A percentile compares a stretch with the other conserved stretches of the same genome.
phyloP scores from a whole-genome alignment of 345 rosid genomes.

The Crucihimalaya himalaica region DNA sequence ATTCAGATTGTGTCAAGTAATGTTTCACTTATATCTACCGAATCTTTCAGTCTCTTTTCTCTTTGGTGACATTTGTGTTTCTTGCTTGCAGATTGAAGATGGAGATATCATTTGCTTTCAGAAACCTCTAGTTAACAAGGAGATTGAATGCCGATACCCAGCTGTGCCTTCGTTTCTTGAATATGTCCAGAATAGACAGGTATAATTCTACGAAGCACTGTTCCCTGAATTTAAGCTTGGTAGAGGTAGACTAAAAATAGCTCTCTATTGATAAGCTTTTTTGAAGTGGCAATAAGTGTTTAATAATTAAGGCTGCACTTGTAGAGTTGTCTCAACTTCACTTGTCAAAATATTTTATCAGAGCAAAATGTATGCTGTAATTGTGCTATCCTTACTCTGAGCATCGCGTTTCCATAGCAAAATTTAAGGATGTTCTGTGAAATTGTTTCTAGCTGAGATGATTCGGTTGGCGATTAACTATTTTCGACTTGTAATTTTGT shows the following conservation, averaged over 20 bases:
- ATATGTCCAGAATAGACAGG: conserved; percentile 93
- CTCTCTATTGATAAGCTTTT: background rate
- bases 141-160: conserved; percentile 62
- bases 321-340: conserved; percentile 11
- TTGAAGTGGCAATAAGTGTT: background rate
- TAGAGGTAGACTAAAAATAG: background rate
- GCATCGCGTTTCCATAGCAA: background rate
- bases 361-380: background rate
- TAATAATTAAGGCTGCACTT: conserved; percentile 10
- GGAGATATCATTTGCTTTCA: conserved; percentile 93
- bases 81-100: conserved; percentile 73
- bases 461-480: background rate
- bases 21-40: conserved; percentile 14
- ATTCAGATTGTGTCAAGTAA: conserved; percentile 77
- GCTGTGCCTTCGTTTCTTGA: conserved; percentile 82
- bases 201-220: conserved; percentile 33
- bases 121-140: conserved; percentile 55
- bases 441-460: conserved; percentile 20
- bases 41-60: background rate
- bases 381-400: conserved; percentile 12
- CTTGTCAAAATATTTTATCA: background rate
- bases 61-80: conserved; percentile 20
- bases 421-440: conserved; percentile 7
- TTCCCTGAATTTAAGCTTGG: conserved; percentile 5
- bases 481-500: conserved; percentile 33